Conservation (phyloP, 805 yeast species). For the Yarrowia keelungensis region DNA sequence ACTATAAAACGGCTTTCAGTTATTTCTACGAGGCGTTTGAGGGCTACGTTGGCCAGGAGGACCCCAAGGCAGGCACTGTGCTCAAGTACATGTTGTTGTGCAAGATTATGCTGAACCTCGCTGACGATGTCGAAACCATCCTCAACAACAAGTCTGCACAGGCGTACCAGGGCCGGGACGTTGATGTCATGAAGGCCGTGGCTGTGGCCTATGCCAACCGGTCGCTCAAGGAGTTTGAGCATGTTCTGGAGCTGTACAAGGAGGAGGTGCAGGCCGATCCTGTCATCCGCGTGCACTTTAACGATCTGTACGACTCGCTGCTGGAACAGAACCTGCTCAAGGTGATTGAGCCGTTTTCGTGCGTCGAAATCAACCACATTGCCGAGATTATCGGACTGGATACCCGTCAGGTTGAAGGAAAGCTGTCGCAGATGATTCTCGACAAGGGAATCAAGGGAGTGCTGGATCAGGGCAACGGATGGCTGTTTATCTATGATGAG, state of each 20-base stretch:
- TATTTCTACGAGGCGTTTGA: constrained; percentile 96
- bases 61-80: constrained; percentile 66
- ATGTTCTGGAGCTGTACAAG: constrained; percentile 70
- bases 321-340: constrained; percentile 92
- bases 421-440: constrained; percentile 93
- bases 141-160: constrained; percentile 74
- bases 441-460: constrained; percentile 97
- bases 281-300: constrained; percentile 88
- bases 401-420: constrained; percentile 87
- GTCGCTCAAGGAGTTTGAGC: constrained; percentile 88
- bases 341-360: constrained; percentile 93
- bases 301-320: constrained; percentile 89
- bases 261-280: constrained; percentile 83
- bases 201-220: constrained; percentile 89
- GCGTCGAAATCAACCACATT: constrained; percentile 91
- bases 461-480: constrained; percentile 97
- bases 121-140: constrained; percentile 83
- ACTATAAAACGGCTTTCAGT: constrained; percentile 93
- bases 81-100: constrained; percentile 91
- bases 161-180: constrained; percentile 80
- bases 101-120: constrained; percentile 88
- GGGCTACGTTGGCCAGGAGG: constrained; percentile 71
- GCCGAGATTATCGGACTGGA: constrained; percentile 89
- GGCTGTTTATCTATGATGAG: constrained; percentile 90
- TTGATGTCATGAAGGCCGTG: constrained; percentile 95